Evolutionary conservation across 2,329 filamentous ascomycete species (phyloP), one percentile per base, ranked within the genome.

Genomic region (Aureobasidium mangrovei): DNA sequence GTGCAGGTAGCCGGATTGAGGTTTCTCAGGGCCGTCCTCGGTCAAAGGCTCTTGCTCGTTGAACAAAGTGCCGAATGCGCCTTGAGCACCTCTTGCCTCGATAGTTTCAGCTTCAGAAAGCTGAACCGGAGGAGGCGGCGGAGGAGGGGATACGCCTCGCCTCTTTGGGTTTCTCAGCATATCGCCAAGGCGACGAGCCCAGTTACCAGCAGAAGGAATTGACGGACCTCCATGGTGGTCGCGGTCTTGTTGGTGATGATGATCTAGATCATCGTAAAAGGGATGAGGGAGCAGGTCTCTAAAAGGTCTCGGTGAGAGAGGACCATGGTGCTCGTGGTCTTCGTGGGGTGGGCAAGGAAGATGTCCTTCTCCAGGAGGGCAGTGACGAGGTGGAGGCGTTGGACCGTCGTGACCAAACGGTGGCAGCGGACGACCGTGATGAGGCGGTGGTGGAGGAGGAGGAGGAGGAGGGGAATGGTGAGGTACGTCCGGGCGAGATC

Each of bases 1-100:
- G 61, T 88, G 85, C 1, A 88, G 70, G 60, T 82, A 86, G 6
- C 85, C 84, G 8, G 40, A 44, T 6, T 40, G 41, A 3, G 39
- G 18, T 2, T 59, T 58, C 9, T 58, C 33, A 10, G 46, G 27
- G 0, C 18, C n/a, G 35, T 46, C 31, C 55, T 41, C 5, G 7
- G 28, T 32, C 27, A 18, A 18, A 18, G 18, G 18, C 2, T 18
- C 18, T 18, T 18, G 57, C 52, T 4, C 29, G 31, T 27, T 31
- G 7, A 9, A 31, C 35, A 27, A 24, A 31, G 40, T 9, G 39
- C 18, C 18, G 18, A 18, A 18, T 18, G 18, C 18, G 18, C 18
- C 35, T 26, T 49, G 46, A 18, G 39, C 46, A 4, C 26, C 46
- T 18, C 46, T 28, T 5, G 35, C 40, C 7, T 40, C 46, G 9